phyloP scores from a whole-genome alignment of 805 yeast genomes.

The Maudiozyma turicensis region DNA sequence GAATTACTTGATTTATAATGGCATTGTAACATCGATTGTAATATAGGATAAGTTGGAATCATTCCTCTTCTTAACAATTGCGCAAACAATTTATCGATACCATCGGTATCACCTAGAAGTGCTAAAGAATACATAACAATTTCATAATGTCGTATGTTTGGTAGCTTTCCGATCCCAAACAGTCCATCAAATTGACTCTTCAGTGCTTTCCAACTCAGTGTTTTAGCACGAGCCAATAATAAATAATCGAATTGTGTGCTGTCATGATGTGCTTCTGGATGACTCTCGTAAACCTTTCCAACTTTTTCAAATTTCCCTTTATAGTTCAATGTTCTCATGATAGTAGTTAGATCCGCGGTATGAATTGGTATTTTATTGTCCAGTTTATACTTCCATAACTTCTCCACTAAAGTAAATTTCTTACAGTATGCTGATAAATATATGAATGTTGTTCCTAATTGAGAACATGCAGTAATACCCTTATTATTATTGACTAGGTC shows the following conservation, averaged over 20 bases:
- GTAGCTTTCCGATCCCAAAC: conserved; percentile 45
- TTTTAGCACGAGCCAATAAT: conserved; percentile 35
- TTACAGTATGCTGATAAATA: conserved; percentile 11
- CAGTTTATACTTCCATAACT: conserved; percentile 28
- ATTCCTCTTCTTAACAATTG: conserved; percentile 38
- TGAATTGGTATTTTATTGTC: conserved; percentile 11
- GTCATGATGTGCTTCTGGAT: conserved; percentile 36
- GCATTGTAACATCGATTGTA: conserved; percentile 21
- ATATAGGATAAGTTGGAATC: conserved; percentile 33
- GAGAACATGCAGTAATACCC: conserved; percentile 21
- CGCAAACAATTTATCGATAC: conserved; percentile 41
- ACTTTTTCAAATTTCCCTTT: conserved; percentile 19
- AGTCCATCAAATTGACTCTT: conserved; percentile 48
- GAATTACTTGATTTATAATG: conserved; percentile 19
- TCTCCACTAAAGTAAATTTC: conserved; percentile 10
- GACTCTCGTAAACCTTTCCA: conserved; percentile 28
- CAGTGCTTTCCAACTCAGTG: conserved; percentile 44
- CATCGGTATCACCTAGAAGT: conserved; percentile 35
- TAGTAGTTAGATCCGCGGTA: conserved; percentile 16
- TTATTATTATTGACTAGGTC: conserved; percentile 7
- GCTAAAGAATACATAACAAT: conserved; percentile 56
- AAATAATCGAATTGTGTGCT: conserved; percentile 38
- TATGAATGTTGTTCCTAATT: conserved; percentile 23
- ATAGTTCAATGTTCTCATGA: conserved; percentile 18
- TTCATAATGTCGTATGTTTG: conserved; percentile 46